Base-by-base conservation (phyloP, 2,329 filamentous ascomycete genomes). In the Apiospora arundinis region DNA sequence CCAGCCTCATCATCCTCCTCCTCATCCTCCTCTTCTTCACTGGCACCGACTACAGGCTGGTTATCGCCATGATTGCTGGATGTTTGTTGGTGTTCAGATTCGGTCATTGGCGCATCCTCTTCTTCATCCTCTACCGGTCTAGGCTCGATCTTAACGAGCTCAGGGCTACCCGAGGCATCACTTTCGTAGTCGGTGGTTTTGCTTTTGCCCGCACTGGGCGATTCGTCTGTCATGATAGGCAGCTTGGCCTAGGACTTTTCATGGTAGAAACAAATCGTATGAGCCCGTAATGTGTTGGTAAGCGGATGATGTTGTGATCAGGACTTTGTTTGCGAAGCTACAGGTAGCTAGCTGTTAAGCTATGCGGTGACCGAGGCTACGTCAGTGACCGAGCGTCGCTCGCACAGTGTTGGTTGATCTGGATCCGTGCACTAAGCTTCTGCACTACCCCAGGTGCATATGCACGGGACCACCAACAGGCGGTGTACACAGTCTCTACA, bases 1-100 rank as follows among this genome's bases (percentile, higher is more conserved):
- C 85, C 86, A 0, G 85, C 84, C 0, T 86, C 86, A 0, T 84
- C 86, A 0, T 85, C 84, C 0, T 86, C 86, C 0, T 84, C 82
- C 21, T 45, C 70, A 16, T 48, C 40, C 2, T 28, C 48, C 2
- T 74, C 73, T 4, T 74, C 74, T 16, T 74, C 72, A 7, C 69
- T 69, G 8, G 46, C 40, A 23, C 7, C 18, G 21, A 40, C 65
- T 28, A 7, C 28, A 18, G 14, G 23, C 28, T 46, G n/a, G 40
- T n/a, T 12, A 28, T 70, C 69, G n/a, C 56, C 71, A 32, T 60
- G 52, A 28, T 72, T 70, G 21, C 56, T 37, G 12, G 56, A 21
- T 14, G 37, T 32, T 40, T 2, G 56, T 32, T 63, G 28, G 21
- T 21, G 18, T 18, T n/a, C 32, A 18, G 56, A 63, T 40, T n/a